Evolutionary conservation across 495 filamentous ascomycete genomes (phyloP), one percentile per base, ranked within the genome.

Genomic region (Alectoria sarmentosa): DNA sequence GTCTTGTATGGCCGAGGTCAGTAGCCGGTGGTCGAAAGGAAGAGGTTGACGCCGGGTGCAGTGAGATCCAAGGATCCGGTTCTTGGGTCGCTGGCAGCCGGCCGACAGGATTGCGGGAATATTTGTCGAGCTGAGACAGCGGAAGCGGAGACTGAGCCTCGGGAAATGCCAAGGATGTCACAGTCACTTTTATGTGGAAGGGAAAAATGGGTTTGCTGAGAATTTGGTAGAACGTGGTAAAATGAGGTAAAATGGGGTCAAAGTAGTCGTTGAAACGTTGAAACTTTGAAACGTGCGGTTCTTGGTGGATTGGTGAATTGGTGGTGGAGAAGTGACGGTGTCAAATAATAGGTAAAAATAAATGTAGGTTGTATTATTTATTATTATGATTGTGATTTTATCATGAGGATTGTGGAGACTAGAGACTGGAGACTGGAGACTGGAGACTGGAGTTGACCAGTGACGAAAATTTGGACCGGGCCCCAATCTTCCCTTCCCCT

Each of bases 71-170:
- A 21, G 17, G 52, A 34, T 21, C 10, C 52, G 52, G 52, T 55
- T 55, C 52, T 21, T 55, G 52, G 52, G 52, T 34, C 52, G 52
- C 28, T 55, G 52, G 52, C 52, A 55, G 52, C 14, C 49, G 28
- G 49, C 28, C 30, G 30, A 55, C 15, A 55, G 52, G 30, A 34
- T 34, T 55, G 52, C 52, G 52, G 52, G 52, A 55, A 34, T 19
- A 19, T 21, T 55, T 34, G 28, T 34, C 17, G 28, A 55, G 15
- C 7, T 34, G 52, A 54, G 49, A 54, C 49, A 54, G 19, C 13
- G 14, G 49, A 54, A 3, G 34, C 9, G n/a, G 42, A 30, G 21
- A 4, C 6, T 11, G 48, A 5, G 26, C 1, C 4, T 34, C 7
- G 15, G 13, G 52, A 52, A 11, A 28, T 42, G 41, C 41, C 7